Evolutionary conservation across 768 basidiomycete species (phyloP).

Genomic region (Infundibulicybe gibba): DNA sequence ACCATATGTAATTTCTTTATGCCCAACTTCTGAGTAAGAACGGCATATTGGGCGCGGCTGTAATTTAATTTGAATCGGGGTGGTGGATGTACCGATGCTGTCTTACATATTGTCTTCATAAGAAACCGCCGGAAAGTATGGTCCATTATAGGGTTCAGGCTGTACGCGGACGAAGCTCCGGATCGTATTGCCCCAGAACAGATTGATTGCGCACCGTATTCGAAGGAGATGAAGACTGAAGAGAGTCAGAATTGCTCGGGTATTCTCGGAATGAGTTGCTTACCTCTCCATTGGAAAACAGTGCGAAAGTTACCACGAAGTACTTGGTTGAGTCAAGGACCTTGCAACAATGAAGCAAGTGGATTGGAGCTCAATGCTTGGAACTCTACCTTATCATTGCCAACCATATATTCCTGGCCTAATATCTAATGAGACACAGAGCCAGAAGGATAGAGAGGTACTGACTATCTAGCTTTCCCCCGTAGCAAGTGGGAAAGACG

Average conservation of each 20-base stretch:
- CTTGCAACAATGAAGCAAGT: constrained; percentile 22
- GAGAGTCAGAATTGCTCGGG: not conserved
- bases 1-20: constrained; percentile 41
- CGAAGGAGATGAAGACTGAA: constrained; percentile 54
- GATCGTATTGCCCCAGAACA: not conserved
- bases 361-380: too few relatives aligned
- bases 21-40: constrained; percentile 44
- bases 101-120: constrained; percentile 56
- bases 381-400: constrained; percentile 39
- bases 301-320: constrained; percentile 51
- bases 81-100: not conserved
- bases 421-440: constrained; percentile 10
- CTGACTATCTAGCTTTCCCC: constrained; percentile 48
- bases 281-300: constrained; percentile 61
- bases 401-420: constrained; percentile 47
- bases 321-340: constrained; percentile 49
- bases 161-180: constrained; percentile 15
- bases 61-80: not conserved
- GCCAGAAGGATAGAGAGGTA: not conserved
- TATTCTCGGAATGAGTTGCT: constrained; percentile 2
- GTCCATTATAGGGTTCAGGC: constrained; percentile 54
- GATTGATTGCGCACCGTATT: constrained; percentile 39
- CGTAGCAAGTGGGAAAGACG: constrained; percentile 56
- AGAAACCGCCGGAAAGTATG: constrained; percentile 53
- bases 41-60: constrained; percentile 52